Conservation (phyloP, 2,329 filamentous ascomycete genomes). For the Didymella keratinophila region DNA sequence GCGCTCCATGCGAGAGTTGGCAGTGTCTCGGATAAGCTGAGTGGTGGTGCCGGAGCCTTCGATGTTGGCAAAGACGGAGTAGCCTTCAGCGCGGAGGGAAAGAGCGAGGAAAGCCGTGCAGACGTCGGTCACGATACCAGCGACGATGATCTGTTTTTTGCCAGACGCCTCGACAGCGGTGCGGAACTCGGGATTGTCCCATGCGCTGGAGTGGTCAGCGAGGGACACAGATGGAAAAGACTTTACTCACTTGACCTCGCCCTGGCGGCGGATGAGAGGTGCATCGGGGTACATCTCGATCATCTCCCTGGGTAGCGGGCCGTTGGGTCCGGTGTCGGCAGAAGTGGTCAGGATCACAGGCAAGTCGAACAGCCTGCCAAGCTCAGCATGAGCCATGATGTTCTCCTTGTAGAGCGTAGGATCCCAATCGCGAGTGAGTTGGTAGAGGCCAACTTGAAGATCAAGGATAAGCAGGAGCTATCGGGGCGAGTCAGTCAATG, state of each 20-base stretch:
- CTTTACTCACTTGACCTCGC: constrained; percentile 67
- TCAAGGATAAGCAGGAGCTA: constrained; percentile 66
- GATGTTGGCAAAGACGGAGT: constrained; percentile 76
- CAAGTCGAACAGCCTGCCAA: constrained; percentile 71
- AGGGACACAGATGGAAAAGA: too few species aligned
- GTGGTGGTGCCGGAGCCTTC: constrained; percentile 75
- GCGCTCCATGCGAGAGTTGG: constrained; percentile 71
- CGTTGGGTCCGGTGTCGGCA: constrained; percentile 74
- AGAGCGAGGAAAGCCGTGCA: constrained; percentile 78
- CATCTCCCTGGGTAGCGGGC: constrained; percentile 74
- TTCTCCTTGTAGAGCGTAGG: constrained; percentile 70
- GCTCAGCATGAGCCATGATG: constrained; percentile 71
- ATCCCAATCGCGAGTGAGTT: constrained; percentile 71
- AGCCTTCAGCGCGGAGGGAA: constrained; percentile 74
- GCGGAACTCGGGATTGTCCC: constrained; percentile 76
- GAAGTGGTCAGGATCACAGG: constrained; percentile 76
- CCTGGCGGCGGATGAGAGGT: constrained; percentile 71
- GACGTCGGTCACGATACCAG: constrained; percentile 77
- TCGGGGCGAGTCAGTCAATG: neutral
- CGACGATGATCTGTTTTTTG: constrained; percentile 75
- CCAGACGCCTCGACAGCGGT: constrained; percentile 69
- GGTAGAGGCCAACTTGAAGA: constrained; percentile 66
- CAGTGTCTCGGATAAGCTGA: constrained; percentile 66
- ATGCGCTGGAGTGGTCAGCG: constrained; percentile 58
- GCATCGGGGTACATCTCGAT: constrained; percentile 71